Evolutionary conservation across 2,329 filamentous ascomycete species (phyloP).

Genomic region (Rutstroemia sydowiana): DNA sequence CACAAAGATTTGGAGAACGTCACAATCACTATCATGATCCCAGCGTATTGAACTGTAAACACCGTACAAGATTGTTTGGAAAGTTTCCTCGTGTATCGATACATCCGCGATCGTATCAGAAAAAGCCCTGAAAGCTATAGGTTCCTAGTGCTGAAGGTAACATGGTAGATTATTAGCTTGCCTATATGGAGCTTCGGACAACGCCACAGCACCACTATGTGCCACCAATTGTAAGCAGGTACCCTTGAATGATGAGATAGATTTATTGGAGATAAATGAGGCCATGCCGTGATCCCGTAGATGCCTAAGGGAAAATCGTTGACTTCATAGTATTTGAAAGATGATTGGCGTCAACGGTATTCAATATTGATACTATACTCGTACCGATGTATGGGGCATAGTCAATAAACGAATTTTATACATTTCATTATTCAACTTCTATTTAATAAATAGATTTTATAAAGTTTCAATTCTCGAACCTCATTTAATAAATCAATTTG

Average conservation of each 20-base stretch:
- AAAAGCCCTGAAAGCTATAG: not conserved
- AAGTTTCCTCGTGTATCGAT: constrained; percentile 1
- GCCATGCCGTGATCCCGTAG: constrained; percentile 8
- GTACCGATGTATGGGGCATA: too few species aligned
- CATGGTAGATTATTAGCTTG: not conserved
- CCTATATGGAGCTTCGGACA: not conserved
- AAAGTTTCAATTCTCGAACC: too few species aligned
- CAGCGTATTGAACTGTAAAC: not conserved
- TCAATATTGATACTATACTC: too few species aligned
- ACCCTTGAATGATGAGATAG: constrained; percentile 5
- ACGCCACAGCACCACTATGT: not conserved
- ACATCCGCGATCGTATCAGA: constrained; percentile 1
- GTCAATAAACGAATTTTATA: too few species aligned
- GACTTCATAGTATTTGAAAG: not conserved
- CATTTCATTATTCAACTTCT: too few species aligned
- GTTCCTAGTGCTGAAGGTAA: not conserved
- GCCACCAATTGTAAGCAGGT: constrained; percentile 5
- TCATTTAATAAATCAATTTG: too few species aligned
- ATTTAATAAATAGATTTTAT: too few species aligned
- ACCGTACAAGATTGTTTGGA: not conserved
- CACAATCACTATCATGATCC: not conserved
- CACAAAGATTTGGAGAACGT: not conserved
- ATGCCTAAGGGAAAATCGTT: not conserved
- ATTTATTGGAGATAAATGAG: constrained; percentile 2
- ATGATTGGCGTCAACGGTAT: too few species aligned